Evolutionary conservation across 345 rosid species (phyloP), one percentile per base, ranked within the genome.

Genomic region (Triadica sebifera): DNA sequence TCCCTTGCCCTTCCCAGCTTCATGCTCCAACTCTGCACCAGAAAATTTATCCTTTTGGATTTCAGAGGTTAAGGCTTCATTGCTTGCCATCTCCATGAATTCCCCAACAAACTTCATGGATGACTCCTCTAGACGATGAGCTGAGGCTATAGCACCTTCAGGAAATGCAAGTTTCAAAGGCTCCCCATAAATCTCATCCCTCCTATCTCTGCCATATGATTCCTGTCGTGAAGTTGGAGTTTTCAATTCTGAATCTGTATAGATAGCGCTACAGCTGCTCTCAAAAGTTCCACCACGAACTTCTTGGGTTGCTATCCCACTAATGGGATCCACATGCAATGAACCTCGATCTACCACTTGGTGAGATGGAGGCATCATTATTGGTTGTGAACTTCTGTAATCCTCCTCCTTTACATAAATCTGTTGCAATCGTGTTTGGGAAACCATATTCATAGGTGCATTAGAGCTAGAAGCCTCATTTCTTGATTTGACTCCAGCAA

Each of bases 131-230:
- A 76, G 74, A 73, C 84, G 88, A 56, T 79, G 84, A 70, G 90
- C 89, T 59, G 97, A 90, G 76, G 79, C 90, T 58, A 93, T 74
- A 80, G 90, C 81, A 89, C 84, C 94, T 73, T 82, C 91, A 15
- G n/a, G 80, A n/a, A 53, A 60, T 10, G 25, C 69, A 76, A 63
- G 61, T 65, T 79, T 74, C 69, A 81, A 59, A 55, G 75, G 79
- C 59, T 82, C 87, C 53, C 67, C 80, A 66, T 72, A 70, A 70
- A 68, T 73, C 72, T 71, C 85, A 46, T 65, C 82, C 67, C 15
- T 79, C 73, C 72, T 61, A 80, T 65, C 81, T 72, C 75, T 75
- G 53, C 75, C 67, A 78, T 69, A 68, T 65, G 79, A 53, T 62
- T 82, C 84, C 24, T 63, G 37, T 22, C 19, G 65, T 59, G 60